A percentile compares a stretch with the other conserved stretches of the same genome.
Evolutionary conservation across 2,329 filamentous ascomycete species (phyloP).

Genomic region (Scedosporium dehoogii): DNA sequence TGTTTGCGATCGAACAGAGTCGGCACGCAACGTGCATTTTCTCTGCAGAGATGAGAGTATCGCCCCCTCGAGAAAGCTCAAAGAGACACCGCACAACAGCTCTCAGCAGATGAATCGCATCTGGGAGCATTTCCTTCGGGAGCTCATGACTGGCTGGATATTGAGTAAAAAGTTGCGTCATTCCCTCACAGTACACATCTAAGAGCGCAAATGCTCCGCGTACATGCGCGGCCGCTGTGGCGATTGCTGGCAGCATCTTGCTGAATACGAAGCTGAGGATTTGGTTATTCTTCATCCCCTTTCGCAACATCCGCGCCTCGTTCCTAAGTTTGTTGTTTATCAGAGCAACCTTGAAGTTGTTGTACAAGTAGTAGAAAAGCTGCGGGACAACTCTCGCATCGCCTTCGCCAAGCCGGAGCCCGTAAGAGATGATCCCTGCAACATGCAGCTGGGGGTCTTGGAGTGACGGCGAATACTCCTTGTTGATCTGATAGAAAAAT

Average conservation of each 20-base stretch:
- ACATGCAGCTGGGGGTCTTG: conserved; percentile 48
- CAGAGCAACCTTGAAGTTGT: conserved; percentile 46
- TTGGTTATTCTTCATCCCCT: conserved; percentile 35
- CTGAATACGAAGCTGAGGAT: conserved; percentile 38
- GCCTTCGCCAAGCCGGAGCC: conserved; percentile 39
- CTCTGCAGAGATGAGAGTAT: conserved; percentile 8
- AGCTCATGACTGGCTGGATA: conserved; percentile 16
- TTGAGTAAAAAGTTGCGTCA: conserved; percentile 19
- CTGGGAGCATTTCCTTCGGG: conserved; percentile 16
- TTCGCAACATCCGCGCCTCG: conserved; percentile 34
- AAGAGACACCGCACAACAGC: conserved; percentile 15
- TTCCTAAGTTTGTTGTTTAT: conserved; percentile 36
- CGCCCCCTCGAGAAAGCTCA: conserved; percentile 4
- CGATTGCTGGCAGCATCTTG: conserved; percentile 45
- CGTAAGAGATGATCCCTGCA: conserved; percentile 45
- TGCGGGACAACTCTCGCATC: conserved; percentile 35
- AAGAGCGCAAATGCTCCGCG: conserved; percentile 35
- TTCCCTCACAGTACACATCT: conserved; percentile 37
- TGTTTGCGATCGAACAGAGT: conserved; percentile 11
- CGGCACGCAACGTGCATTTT: conserved; percentile 16
- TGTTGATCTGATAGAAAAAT: conserved; percentile 47
- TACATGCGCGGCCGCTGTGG: conserved; percentile 26
- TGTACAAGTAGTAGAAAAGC: conserved; percentile 47
- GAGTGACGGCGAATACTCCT: conserved; percentile 43
- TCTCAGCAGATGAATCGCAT: conserved; percentile 12